Evolutionary conservation across 352 stramenopile species (phyloP), one percentile per base, ranked within the genome.

Genomic region (Discostella stelligera): DNA sequence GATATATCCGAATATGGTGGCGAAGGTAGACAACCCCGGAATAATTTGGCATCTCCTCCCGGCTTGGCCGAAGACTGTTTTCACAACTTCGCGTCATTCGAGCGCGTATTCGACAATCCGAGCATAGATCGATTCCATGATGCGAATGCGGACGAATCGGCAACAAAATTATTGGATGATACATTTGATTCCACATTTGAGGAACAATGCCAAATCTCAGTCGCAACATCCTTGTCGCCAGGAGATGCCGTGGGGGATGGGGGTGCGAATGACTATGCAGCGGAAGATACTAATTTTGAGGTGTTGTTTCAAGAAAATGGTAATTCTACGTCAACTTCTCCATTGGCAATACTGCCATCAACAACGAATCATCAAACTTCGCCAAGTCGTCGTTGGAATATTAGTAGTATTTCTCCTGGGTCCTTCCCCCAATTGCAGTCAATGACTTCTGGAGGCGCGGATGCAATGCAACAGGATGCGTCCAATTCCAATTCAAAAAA

Each of bases 61-160:
- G 48, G 41, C 20, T 53, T 46, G 21, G 10, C 23, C 5, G 39
- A 48, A 13, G 39, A 32, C 16, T 30, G 46, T 49, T 66, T 68
- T 56, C 49, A 46, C 39, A 65, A 77, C 23, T 77, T 77, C 52
- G 69, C 69, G 66, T 63, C 69, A 9, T 77, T 77, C 61, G 69
- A 77, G 32, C 41, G 62, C 27, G 52, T 59, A 8, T 68, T 64
- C 52, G 54, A 71, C 37, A 44, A 49, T 21, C 10, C 37, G 14
- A 41, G 52, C 20, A 53, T 62, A 52, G 27, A 67, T 23, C 21
- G n/a, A 0, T 16, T 69, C 9, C 30, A 39, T 3, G 20, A 25
- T 20, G 21, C 39, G 1, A 41, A 52, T 30, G n/a, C 41, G 27
- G 25, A 21, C 39, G 37, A 48, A 44, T 44, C 9, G 55, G 14